Evolutionary conservation across 2,329 filamentous ascomycete genomes (phyloP).

Genomic region (Aspergillus tanneri): DNA sequence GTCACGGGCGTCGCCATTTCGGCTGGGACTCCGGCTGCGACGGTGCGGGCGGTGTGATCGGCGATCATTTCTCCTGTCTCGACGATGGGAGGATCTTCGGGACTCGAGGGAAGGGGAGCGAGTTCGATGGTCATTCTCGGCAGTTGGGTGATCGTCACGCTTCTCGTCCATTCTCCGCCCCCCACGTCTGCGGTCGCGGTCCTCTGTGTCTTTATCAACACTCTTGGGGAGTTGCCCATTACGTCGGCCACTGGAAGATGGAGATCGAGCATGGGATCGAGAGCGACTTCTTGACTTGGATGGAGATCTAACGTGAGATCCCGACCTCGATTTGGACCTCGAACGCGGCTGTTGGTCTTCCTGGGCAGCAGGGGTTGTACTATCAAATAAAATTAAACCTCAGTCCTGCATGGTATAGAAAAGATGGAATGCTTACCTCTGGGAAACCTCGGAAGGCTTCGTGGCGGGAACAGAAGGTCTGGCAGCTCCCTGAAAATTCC

Average conservation of each 20-base stretch:
- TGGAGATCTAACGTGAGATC: slow-evolving; percentile 25
- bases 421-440: slow-evolving; percentile 29
- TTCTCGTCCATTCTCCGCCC: slow-evolving; percentile 39
- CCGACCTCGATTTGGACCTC: slow-evolving; percentile 30
- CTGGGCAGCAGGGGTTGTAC: slow-evolving; percentile 37
- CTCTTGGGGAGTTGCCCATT: slow-evolving; percentile 53
- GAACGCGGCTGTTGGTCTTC: slow-evolving; percentile 29
- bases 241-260: slow-evolving; percentile 51
- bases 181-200: slow-evolving; percentile 30
- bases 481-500: slow-evolving; percentile 46
- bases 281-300: slow-evolving; percentile 33
- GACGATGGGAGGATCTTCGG: slow-evolving; percentile 59
- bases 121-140: slow-evolving; percentile 54
- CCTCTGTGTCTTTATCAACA: slow-evolving; percentile 36
- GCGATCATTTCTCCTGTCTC: slow-evolving; percentile 46
- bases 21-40: slow-evolving; percentile 39
- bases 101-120: slow-evolving; percentile 65
- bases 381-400: slow-evolving; percentile 15
- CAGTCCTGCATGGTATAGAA: slow-evolving; percentile 16
- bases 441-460: slow-evolving; percentile 23
- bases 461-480: slow-evolving; percentile 25
- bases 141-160: slow-evolving; percentile 42
- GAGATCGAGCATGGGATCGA: slow-evolving; percentile 43
- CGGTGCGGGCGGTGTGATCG: slow-evolving; percentile 53
- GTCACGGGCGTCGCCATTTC: slow-evolving; percentile 39